phyloP scores from a whole-genome alignment of 768 basidiomycete genomes.

The Trichaptum fuscoviolaceum region DNA sequence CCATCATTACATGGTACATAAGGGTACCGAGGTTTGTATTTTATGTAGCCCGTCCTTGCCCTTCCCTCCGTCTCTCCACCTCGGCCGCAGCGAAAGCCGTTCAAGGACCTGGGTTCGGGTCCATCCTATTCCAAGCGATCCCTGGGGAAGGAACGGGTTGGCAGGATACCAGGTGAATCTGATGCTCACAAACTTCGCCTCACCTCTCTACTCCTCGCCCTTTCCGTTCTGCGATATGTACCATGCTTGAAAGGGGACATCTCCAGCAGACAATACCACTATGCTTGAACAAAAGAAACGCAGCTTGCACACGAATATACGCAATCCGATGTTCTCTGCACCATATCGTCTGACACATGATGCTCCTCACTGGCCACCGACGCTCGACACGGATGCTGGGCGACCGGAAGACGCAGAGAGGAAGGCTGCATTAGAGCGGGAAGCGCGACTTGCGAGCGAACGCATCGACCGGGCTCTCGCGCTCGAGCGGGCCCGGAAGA shows the following conservation, averaged over 20 bases:
- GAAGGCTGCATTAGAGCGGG: constrained; percentile 38
- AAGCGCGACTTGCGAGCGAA: constrained; percentile 49
- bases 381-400: constrained; percentile 27
- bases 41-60: neutral
- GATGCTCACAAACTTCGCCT: neutral
- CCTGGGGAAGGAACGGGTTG: neutral
- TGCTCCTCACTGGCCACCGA: constrained; percentile 17
- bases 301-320: neutral
- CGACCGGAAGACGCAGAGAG: constrained; percentile 35
- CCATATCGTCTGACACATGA: constrained; percentile 1
- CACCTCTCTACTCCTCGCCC: neutral
- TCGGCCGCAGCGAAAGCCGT: neutral
- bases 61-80: neutral
- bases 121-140: too few species aligned
- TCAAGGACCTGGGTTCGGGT: neutral
- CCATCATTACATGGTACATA: neutral
- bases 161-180: neutral
- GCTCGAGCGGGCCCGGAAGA: constrained; percentile 37
- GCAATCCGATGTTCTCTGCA: constrained; percentile 1
- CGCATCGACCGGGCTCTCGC: constrained; percentile 49
- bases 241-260: neutral
- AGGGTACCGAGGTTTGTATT: neutral
- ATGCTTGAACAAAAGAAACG: neutral
- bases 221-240: neutral
- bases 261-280: neutral